Evolutionary conservation across 345 rosid species (phyloP), one percentile per base, ranked within the genome.

Genomic region (Hypericum androsaemum): DNA sequence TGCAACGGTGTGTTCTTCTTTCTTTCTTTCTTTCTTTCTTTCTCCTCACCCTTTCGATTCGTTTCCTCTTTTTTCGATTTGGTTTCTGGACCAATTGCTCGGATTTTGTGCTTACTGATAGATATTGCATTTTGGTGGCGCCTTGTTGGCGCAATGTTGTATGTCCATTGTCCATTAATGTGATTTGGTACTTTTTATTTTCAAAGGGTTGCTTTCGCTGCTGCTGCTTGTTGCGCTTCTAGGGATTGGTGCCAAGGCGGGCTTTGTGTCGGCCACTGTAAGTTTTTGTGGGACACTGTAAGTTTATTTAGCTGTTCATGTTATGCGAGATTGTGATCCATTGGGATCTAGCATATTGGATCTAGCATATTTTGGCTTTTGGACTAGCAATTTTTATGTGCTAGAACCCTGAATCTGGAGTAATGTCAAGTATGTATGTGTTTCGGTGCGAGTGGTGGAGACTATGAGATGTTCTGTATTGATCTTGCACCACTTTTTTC

Each of bases 231-330:
- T 78, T 48, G 78, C 60, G 57, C 62, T 89, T 10, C 83, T 85
- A 52, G 89, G 82, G 14, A 6, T 76, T 35, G 78, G 73, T 46
- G 77, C 74, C 22, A 73, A 74, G 76, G 62, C 77, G 72, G 75
- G 73, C 67, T 52, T 76, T 63, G 41, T 83, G 62, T 78, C 83
- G 42, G 74, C 74, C 55, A 77, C 75, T 52, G 97, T 85, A 73
- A 58, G 80, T 54, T n/a, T 12, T 62, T 32, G 7, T 22, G 7
- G 6, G 3, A 47, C 46, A 16, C 40, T 3, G 6, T 37, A 1
- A 9, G 8, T 8, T 7, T 28, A 10, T 1, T 22, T 41, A 22
- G 32, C 42, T 10, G 28, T 43, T 12, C 43, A n/a, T 56, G 48
- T 44, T 43, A n/a, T 56, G 57, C 10, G 12, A 22, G 32, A 22